Evolutionary conservation across 805 yeast species (phyloP), one percentile per base, ranked within the genome.

Genomic region (Myxozyma neotropica): DNA sequence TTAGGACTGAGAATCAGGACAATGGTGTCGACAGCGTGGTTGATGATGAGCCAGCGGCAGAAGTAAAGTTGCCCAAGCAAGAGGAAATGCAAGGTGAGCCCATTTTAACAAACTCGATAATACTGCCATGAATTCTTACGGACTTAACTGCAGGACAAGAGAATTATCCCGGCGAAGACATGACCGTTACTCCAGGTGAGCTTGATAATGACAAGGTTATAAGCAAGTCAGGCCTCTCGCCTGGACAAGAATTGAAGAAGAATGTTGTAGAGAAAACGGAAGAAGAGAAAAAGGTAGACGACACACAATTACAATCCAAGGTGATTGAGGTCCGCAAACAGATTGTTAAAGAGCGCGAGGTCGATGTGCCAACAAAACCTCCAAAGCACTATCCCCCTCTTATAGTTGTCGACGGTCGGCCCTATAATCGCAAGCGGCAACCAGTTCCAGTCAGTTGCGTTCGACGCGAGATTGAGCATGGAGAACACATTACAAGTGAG

Each of bases 401-500:
- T 43, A 31, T 29, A 12, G 29, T 52, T 10, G 43, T 35, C n/a
- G 51, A 49, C n/a, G 63, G 63, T 13, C 15, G 15, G 2, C 59
- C 57, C 8, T 59, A 55, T 36, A 5, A 15, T 3, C 39, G 19
- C 24, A 29, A 45, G 29, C 38, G 51, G 5, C 59, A 59, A 2
- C 45, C 57, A 27, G 49, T 66, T n/a, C 49, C 57, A 4, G 59
- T 67, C 2, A 81, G 80, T 65, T 88, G 94, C 71, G 87, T 84
- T 60, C 72, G 81, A 51, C 77, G 94, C 68, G 81, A 85, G 64
- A 87, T 88, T 54, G 89, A 86, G 65, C 82, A 78, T 62, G 94
- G 94, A 55, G 93, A 88, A 70, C 93, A 88, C 74, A 78, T 81
- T 17, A 36, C 66, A 58, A 84, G 85, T 63, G 90, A 86, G 68